phyloP scores from a whole-genome alignment of 495 filamentous ascomycete genomes.

The Podospora conica region DNA sequence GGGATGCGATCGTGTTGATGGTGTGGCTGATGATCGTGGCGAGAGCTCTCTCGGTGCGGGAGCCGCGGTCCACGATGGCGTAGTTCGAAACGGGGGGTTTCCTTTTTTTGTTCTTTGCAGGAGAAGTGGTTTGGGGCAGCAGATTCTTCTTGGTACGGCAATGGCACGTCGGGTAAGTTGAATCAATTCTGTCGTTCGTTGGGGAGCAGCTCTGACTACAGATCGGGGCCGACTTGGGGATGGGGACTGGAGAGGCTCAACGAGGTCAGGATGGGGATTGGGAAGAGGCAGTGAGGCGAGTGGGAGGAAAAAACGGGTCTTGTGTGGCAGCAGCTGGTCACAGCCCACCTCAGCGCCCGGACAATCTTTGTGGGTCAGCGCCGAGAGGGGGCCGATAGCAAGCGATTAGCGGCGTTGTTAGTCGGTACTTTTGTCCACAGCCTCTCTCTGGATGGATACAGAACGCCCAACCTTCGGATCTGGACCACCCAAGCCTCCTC shows the following conservation, averaged over 20 bases:
- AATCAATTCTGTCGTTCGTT: background rate
- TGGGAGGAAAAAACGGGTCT: slow-evolving; percentile 1
- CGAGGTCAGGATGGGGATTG: slow-evolving; percentile 2
- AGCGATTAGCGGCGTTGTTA: background rate
- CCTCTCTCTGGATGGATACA: background rate
- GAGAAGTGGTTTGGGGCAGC: background rate
- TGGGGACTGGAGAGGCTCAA: slow-evolving; percentile 8
- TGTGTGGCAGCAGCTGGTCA: background rate
- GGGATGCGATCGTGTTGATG: slow-evolving; percentile 27
- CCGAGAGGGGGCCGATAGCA: too few species aligned
- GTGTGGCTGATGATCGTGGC: slow-evolving; percentile 51
- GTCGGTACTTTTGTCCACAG: background rate
- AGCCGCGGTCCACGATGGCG: background rate
- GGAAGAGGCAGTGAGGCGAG: background rate
- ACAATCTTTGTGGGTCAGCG: background rate
- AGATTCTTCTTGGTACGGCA: background rate
- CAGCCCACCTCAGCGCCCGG: background rate
- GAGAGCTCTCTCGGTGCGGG: slow-evolving; percentile 29
- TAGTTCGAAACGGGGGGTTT: background rate
- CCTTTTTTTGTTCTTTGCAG: background rate
- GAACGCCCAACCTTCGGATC: background rate
- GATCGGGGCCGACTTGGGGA: background rate
- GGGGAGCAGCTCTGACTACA: background rate
- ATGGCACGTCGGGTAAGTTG: background rate
- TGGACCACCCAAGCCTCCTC: background rate